Percentiles rank a stretch among this genome's conserved stretches.
phyloP scores from a whole-genome alignment of 805 yeast species.

The Candida ulmi region DNA sequence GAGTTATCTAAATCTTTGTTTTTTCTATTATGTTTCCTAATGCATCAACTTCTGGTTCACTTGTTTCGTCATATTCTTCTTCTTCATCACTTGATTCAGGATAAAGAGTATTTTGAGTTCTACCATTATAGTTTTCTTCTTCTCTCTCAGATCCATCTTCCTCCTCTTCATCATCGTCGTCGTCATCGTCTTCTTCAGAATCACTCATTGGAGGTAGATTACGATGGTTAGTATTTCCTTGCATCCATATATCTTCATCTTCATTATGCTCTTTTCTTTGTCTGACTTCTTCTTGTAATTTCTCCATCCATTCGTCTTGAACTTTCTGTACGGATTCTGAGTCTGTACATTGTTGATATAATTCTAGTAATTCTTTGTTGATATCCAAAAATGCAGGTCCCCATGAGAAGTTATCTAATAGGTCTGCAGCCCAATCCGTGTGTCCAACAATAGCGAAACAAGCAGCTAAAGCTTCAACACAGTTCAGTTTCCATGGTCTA shows the following conservation, averaged over 20 bases:
- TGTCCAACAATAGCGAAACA: constrained; percentile 93
- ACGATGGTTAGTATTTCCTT: constrained; percentile 69
- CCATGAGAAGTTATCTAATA: constrained; percentile 84
- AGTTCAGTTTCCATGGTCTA: constrained; percentile 89
- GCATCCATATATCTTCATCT: constrained; percentile 65
- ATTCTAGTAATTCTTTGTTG: constrained; percentile 68
- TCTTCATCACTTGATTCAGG: constrained; percentile 8
- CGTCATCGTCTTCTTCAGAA: constrained; percentile 24
- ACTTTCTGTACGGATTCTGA: constrained; percentile 65
- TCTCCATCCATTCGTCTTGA: constrained; percentile 68
- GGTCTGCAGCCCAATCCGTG: constrained; percentile 77
- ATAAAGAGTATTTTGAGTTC: neutral
- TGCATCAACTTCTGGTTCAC: constrained; percentile 3
- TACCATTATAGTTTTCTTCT: neutral
- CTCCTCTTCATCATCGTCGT: constrained; percentile 15
- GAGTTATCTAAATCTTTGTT: constrained; percentile 6
- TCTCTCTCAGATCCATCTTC: constrained; percentile 19
- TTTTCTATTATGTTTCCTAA: constrained; percentile 20
- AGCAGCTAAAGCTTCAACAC: constrained; percentile 97
- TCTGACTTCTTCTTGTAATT: constrained; percentile 58
- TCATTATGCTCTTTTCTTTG: constrained; percentile 51
- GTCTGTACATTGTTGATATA: constrained; percentile 79
- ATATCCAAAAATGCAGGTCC: constrained; percentile 83
- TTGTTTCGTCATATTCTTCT: constrained; percentile 7
- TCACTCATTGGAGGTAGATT: constrained; percentile 17